Percentiles rank a stretch among this genome's conserved stretches.
phyloP scores from a whole-genome alignment of 2,329 filamentous ascomycete genomes.

The Westerdykella sp. region DNA sequence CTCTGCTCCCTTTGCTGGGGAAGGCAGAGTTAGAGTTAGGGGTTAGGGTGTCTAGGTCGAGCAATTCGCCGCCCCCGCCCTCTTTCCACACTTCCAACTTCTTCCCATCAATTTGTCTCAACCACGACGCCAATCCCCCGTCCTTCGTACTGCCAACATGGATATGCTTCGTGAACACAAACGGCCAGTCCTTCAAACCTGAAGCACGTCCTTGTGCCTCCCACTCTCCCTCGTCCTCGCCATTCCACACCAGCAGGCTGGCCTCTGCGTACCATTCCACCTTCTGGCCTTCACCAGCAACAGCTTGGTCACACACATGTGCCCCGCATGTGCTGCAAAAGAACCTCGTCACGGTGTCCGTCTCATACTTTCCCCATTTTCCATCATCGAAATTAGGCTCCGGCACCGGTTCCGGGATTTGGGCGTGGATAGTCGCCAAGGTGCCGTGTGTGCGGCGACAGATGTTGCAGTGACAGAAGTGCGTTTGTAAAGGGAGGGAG shows the following conservation, averaged over 20 bases:
- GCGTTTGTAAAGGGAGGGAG: conserved; percentile 33
- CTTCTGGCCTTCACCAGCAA: background rate
- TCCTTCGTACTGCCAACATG: conserved; percentile 32
- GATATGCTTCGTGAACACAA: conserved; percentile 19
- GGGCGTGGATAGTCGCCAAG: conserved; percentile 42
- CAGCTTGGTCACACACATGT: conserved; percentile 26
- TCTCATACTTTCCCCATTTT: conserved; percentile 26
- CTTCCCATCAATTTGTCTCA: conserved; percentile 19
- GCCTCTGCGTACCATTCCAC: conserved; percentile 14
- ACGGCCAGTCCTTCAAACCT: conserved; percentile 18
- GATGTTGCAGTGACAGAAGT: conserved; percentile 48
- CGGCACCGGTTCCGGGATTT: conserved; percentile 31
- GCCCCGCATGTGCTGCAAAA: conserved; percentile 49
- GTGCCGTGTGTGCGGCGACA: conserved; percentile 48
- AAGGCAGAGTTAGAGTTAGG: too few relatives aligned
- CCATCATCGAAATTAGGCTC: too few relatives aligned
- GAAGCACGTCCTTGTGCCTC: conserved; percentile 7
- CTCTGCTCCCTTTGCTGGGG: background rate
- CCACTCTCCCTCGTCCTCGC: conserved; percentile 17
- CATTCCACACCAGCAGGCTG: conserved; percentile 16
- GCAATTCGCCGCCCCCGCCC: conserved; percentile 2
- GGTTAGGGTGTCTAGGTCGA: background rate
- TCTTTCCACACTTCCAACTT: conserved; percentile 21
- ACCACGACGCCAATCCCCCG: conserved; percentile 35
- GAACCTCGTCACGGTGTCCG: conserved; percentile 37